Conservation (phyloP, 2,329 filamentous ascomycete genomes). For the Epichloe sylvatica region DNA sequence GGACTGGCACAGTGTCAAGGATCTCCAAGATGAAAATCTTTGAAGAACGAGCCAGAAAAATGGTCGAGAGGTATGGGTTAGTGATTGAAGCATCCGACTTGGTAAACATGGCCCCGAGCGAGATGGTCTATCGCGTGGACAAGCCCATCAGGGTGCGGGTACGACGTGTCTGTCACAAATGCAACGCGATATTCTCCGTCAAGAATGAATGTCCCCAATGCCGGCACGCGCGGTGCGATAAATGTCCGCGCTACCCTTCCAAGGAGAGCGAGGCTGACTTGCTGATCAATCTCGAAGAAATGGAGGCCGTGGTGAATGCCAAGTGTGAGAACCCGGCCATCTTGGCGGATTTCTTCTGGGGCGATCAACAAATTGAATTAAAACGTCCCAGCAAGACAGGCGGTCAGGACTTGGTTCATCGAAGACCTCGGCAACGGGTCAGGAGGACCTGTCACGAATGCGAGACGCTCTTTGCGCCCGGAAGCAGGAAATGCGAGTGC, state of each 20-base stretch:
- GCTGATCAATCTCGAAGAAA: conserved; percentile 36
- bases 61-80: conserved; percentile 41
- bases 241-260: conserved; percentile 61
- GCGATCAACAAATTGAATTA: conserved; percentile 36
- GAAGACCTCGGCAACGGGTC: conserved; percentile 57
- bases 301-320: conserved; percentile 36
- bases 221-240: conserved; percentile 66
- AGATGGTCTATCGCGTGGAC: conserved; percentile 50
- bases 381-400: conserved; percentile 52
- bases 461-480: conserved; percentile 42
- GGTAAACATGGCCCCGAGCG: conserved; percentile 33
- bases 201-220: conserved; percentile 64
- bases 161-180: conserved; percentile 68
- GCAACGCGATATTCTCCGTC: conserved; percentile 57
- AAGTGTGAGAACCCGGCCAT: conserved; percentile 43
- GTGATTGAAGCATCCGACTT: conserved; percentile 41
- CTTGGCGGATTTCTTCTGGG: conserved; percentile 33
- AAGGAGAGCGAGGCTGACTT: conserved; percentile 46
- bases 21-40: conserved; percentile 37
- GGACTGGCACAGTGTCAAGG: conserved; percentile 19
- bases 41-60: conserved; percentile 41
- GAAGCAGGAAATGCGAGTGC: conserved; percentile 47
- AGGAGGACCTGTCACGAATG: conserved; percentile 68
- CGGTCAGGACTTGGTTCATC: conserved; percentile 57
- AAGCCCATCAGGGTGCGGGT: conserved; percentile 68